These are phyloP conservation scores for Plantago elongata DNA, from an alignment of 257 asterid genomes.

Conservation along the genomic window DNA sequence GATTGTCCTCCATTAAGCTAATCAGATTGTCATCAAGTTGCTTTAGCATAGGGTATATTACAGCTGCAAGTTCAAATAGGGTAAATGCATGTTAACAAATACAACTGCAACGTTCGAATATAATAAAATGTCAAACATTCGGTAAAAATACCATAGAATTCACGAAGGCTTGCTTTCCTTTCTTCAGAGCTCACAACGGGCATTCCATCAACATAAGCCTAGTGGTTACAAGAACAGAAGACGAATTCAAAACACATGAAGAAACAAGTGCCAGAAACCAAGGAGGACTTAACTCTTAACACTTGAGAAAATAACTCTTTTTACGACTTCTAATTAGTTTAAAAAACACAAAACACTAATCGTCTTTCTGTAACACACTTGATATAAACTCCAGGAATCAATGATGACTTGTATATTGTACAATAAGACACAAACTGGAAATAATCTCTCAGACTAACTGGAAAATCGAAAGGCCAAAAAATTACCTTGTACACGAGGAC, in stretches of 20 bases:
- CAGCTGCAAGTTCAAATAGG: slow-evolving; percentile 37
- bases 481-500: slow-evolving; percentile 49
- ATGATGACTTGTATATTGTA: no score
- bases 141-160: slow-evolving; percentile 47
- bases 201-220: slow-evolving; percentile 58
- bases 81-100: not conserved
- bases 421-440: not conserved
- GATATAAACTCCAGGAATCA: not conserved
- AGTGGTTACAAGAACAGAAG: slow-evolving; percentile 1
- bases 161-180: slow-evolving; percentile 48
- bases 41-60: slow-evolving; percentile 59
- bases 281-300: not conserved
- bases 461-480: not conserved
- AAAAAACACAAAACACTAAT: no score
- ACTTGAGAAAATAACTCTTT: not conserved
- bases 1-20: slow-evolving; percentile 33
- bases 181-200: slow-evolving; percentile 42
- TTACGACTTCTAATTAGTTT: not conserved
- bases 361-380: not conserved
- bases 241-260: not conserved
- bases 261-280: not conserved
- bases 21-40: slow-evolving; percentile 47
- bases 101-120: not conserved
- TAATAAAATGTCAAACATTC: not conserved
- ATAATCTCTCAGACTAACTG: not conserved